A percentile compares a stretch with the other conserved stretches of the same genome.
phyloP scores from a whole-genome alignment of 768 basidiomycete genomes.

The Chalciporus pseudorubinellus region DNA sequence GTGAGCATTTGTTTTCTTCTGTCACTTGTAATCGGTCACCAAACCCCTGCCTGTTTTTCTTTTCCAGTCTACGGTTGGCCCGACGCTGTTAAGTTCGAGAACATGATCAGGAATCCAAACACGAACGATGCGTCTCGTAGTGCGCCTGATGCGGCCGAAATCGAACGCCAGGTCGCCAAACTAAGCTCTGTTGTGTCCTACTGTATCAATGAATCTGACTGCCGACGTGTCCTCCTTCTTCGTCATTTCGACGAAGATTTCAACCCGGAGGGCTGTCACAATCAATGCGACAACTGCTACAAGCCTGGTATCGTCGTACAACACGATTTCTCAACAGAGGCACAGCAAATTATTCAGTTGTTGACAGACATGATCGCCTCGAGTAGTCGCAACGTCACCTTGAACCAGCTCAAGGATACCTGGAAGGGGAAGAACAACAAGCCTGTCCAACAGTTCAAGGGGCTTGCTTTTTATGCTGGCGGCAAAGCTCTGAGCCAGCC shows the following conservation, averaged over 20 bases:
- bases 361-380: slow-evolving; percentile 43
- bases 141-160: slow-evolving; percentile 44
- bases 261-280: slow-evolving; percentile 58
- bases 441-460: slow-evolving; percentile 43
- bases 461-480: slow-evolving; percentile 52
- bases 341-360: slow-evolving; percentile 56
- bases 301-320: slow-evolving; percentile 42
- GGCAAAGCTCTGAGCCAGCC: slow-evolving; percentile 49
- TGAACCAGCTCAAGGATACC: slow-evolving; percentile 55
- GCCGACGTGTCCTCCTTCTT: slow-evolving; percentile 84
- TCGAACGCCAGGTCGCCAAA: slow-evolving; percentile 63
- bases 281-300: slow-evolving; percentile 83
- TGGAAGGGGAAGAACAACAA: slow-evolving; percentile 61
- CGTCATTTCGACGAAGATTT: slow-evolving; percentile 88
- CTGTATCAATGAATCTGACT: slow-evolving; percentile 78
- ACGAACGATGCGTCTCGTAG: slow-evolving; percentile 35
- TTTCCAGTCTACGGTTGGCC: slow-evolving; percentile 58
- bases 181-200: slow-evolving; percentile 72
- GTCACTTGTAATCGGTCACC: neutral
- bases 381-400: slow-evolving; percentile 54
- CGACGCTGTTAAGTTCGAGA: slow-evolving; percentile 55
- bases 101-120: slow-evolving; percentile 59
- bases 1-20: slow-evolving; percentile 43
- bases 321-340: slow-evolving; percentile 62
- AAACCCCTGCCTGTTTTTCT: neutral